Conservation (phyloP, 2,329 filamentous ascomycete species). For the Epichloe bromicola region DNA sequence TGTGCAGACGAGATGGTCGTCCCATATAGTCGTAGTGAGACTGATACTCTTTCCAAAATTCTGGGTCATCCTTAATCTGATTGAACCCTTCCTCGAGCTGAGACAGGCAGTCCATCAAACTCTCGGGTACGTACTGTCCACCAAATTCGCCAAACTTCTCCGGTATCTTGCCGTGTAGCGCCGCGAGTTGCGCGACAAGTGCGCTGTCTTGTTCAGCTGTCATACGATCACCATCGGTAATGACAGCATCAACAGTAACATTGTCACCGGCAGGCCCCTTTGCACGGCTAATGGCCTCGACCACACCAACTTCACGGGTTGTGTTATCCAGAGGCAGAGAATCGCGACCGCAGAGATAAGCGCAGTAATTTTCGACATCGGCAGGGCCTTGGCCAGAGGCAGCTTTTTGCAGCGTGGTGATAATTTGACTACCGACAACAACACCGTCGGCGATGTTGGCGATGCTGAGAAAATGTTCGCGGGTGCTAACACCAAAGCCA, state of each 20-base stretch:
- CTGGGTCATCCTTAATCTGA: constrained; percentile 69
- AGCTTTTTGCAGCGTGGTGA: constrained; percentile 51
- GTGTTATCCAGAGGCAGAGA: constrained; percentile 20
- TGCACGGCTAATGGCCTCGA: constrained; percentile 51
- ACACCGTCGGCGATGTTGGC: constrained; percentile 80
- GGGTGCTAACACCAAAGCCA: constrained; percentile 90
- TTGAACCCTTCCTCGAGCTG: constrained; percentile 89
- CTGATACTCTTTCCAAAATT: constrained; percentile 94
- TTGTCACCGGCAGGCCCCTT: constrained; percentile 21
- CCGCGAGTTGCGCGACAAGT: constrained; percentile 72
- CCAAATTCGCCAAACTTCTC: constrained; percentile 91
- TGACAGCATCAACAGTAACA: constrained; percentile 43
- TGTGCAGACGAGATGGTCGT: constrained; percentile 79
- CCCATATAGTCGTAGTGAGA: constrained; percentile 98
- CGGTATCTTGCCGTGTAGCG: constrained; percentile 67
- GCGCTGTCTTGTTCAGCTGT: constrained; percentile 38
- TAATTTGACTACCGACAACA: constrained; percentile 91
- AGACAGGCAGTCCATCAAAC: constrained; percentile 89
- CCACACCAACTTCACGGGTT: constrained; percentile 54
- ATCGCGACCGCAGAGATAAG: constrained; percentile 45
- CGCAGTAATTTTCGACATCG: constrained; percentile 77
- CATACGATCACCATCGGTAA: constrained; percentile 58
- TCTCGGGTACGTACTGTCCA: constrained; percentile 94
- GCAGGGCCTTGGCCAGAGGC: constrained; percentile 32
- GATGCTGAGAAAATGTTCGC: constrained; percentile 83